Percentiles rank a stretch among this genome's conserved stretches.
Evolutionary conservation across 78 protist species (phyloP).

Genomic region (Fonticula alba): DNA sequence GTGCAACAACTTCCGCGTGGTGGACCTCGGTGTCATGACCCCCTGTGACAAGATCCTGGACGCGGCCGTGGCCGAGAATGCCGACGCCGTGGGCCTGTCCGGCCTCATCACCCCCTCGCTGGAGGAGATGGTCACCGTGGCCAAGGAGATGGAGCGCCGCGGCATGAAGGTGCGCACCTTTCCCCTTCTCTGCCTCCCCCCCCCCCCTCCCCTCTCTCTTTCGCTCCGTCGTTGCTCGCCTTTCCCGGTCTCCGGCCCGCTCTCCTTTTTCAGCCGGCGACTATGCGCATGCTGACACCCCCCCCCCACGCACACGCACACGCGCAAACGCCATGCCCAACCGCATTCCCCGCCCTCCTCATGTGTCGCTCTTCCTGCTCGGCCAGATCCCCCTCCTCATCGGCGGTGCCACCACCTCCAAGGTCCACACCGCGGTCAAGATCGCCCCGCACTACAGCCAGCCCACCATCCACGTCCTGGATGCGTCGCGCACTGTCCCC

Average conservation of each 20-base stretch:
- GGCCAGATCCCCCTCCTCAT: conserved; percentile 73
- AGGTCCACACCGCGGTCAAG: conserved; percentile 93
- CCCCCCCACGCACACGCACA: too few relatives aligned
- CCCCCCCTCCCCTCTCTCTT: too few relatives aligned
- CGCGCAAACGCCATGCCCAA: not conserved
- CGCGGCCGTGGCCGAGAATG: conserved; percentile 40
- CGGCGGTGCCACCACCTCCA: conserved; percentile 97
- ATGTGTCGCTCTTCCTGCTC: not conserved
- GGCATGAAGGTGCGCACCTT: conserved; percentile 23
- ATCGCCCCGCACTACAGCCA: conserved; percentile 58
- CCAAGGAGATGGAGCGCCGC: conserved; percentile 71
- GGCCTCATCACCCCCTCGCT: conserved; percentile 97
- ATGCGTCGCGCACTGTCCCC: conserved; percentile 77
- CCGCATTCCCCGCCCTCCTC: too few relatives aligned
- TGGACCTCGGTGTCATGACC: conserved; percentile 86
- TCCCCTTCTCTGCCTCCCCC: too few relatives aligned
- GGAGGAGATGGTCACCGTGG: conserved; percentile 88
- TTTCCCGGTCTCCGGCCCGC: not conserved
- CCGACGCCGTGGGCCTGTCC: conserved; percentile 81
- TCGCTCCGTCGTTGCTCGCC: not conserved
- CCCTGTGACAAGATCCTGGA: conserved; percentile 65
- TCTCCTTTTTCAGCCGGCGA: not conserved
- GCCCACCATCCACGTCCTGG: conserved; percentile 75
- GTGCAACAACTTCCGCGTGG: conserved; percentile 82
- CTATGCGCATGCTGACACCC: not conserved